Base-by-base conservation (phyloP, 352 stramenopile species). In the Globisporangium alternatum region DNA sequence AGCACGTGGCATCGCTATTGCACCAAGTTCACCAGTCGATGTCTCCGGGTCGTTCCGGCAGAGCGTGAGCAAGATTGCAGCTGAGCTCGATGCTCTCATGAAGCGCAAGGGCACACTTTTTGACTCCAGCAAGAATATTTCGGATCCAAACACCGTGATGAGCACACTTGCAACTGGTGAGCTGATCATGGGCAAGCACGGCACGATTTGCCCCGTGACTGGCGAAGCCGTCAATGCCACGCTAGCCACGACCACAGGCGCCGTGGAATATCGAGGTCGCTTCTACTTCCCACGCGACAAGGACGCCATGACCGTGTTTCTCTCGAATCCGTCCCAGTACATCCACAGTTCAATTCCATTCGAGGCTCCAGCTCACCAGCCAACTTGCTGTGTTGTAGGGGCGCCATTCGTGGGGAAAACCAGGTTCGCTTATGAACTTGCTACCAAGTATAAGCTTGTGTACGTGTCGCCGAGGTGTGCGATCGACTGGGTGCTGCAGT, bases 401-500 rank as follows among this genome's bases (percentile, higher is more conserved):
- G 53, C 61, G 12, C 60, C 65, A 15, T 15, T 39, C 37, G 62
- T 51, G 0, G 65, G 60, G 19, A 71, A 71, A 41, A 68, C 65
- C 41, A 56, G 39, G 21, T 61, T 71, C 25, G 65, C 60, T 3
- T 15, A 39, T 7, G 61, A 56, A 5, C 61, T 71, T 5, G 52
- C 60, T 2, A 15, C 30, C 4, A 66, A 61, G 19, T 71, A 60
- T 54, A 51, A 49, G 17, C 65, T 71, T 21, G 65, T 65, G 41
- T 71, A 71, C 49, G 78, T 90, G 33, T 89, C 78, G 2, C 80
- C 81, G 8, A 53, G 60, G 30, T 68, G 28, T 12, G 76, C 83
- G 6, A 59, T 89, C 30, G 68, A 80, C 8, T 92, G 83, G 83
- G 75, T 83, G 4, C 19, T 75, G 7, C 78, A 88, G 48, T 89